Evolutionary conservation across 352 stramenopile species (phyloP).

Genomic region (Plasmopara halstedii): DNA sequence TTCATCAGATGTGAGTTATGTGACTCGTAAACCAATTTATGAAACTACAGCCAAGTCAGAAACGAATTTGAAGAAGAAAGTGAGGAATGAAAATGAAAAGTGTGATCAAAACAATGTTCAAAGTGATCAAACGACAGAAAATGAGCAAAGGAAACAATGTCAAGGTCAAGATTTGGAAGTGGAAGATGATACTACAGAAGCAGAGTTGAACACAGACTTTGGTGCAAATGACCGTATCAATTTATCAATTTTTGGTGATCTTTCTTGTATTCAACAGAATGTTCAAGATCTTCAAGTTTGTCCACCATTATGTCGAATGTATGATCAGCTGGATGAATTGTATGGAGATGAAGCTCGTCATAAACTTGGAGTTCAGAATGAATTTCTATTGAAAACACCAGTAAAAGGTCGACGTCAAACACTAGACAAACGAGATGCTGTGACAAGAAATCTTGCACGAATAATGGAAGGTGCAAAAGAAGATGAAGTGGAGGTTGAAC

Average conservation of each 20-base stretch:
- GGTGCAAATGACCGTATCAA: slow-evolving; percentile 32
- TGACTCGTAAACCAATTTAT: slow-evolving; percentile 41
- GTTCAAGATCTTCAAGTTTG: slow-evolving; percentile 56
- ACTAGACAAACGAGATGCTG: slow-evolving; percentile 21
- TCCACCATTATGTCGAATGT: slow-evolving; percentile 56
- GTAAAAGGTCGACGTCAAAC: slow-evolving; percentile 34
- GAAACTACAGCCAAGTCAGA: slow-evolving; percentile 14
- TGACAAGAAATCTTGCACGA: slow-evolving; percentile 31
- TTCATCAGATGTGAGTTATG: slow-evolving; percentile 60
- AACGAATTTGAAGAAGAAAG: neutral
- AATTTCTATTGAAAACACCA: slow-evolving; percentile 49
- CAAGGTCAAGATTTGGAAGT: too few species aligned
- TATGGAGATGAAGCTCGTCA: slow-evolving; percentile 42
- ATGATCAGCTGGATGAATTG: slow-evolving; percentile 66
- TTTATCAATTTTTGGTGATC: slow-evolving; percentile 35
- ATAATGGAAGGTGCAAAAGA: slow-evolving; percentile 32
- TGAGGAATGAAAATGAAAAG: slow-evolving; percentile 8
- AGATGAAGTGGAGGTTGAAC: slow-evolving; percentile 31
- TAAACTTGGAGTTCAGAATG: slow-evolving; percentile 50
- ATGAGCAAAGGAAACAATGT: too few species aligned
- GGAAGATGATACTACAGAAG: slow-evolving; percentile 9
- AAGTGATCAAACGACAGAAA: slow-evolving; percentile 1
- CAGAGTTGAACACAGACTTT: slow-evolving; percentile 7
- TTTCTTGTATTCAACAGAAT: slow-evolving; percentile 49
- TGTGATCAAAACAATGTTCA: too few species aligned